These are phyloP conservation scores for Hypoxylon trugodes DNA, from an alignment of 495 filamentous ascomycete species.

Conservation along the genomic window DNA sequence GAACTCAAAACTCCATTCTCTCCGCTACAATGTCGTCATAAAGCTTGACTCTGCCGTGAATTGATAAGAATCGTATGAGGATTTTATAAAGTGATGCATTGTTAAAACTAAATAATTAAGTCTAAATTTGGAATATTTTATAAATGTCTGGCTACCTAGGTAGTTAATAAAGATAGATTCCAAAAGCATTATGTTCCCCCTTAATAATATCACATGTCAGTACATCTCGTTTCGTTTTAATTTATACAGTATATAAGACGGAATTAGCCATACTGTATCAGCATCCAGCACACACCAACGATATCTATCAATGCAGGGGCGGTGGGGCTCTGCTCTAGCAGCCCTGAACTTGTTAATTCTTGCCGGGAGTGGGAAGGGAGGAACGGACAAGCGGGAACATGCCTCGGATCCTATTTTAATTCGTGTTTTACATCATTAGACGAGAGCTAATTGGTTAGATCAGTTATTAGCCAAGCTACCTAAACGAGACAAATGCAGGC, in stretches of 20 bases:
- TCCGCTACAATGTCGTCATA: slow-evolving; percentile 37
- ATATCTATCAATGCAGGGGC: slow-evolving; percentile 29
- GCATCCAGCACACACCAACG: background rate
- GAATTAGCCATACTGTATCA: no score
- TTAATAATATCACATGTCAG: slow-evolving; percentile 33
- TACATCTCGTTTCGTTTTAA: slow-evolving; percentile 22
- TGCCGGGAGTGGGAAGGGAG: slow-evolving; percentile 3
- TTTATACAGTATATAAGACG: no score
- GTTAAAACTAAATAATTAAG: background rate
- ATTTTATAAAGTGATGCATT: no score
- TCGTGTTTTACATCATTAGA: background rate
- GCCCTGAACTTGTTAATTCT: slow-evolving; percentile 15
- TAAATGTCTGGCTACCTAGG: no score
- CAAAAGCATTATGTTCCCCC: slow-evolving; percentile 2
- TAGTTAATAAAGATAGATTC: no score
- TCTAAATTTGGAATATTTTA: background rate
- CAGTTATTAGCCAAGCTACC: slow-evolving; percentile 2
- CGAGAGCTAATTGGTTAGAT: slow-evolving; percentile 11
- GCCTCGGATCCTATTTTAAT: slow-evolving; percentile 14
- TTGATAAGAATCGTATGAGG: no score
- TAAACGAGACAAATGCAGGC: slow-evolving; percentile 16
- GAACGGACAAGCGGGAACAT: slow-evolving; percentile 11
- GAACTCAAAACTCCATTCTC: slow-evolving; percentile 21
- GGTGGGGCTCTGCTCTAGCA: slow-evolving; percentile 21
- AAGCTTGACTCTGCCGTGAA: background rate